Base-by-base conservation (phyloP, 225 moss, liverwort and hornwort genomes). In the Pseudoscleropodium purum region DNA sequence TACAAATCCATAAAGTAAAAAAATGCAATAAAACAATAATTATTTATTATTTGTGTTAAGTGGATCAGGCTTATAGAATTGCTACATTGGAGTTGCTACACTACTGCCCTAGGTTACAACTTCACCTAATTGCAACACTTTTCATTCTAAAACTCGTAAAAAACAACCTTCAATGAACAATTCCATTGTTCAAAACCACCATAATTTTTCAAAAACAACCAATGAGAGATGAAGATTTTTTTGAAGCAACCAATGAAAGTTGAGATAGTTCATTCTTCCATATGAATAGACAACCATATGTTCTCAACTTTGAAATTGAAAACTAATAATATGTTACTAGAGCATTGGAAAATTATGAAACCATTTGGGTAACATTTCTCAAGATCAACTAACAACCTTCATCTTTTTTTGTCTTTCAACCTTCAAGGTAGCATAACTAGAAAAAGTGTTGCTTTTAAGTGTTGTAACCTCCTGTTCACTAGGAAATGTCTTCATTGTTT, bases 141-240 rank as follows among this genome's bases (percentile, higher is more conserved):
- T 2, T 3, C 0, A 6, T 52, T 52, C 0, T 52, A 24, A 14
- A 36, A 15, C 0, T 6, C 1, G 0, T 23, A 4, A 6, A 36
- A 36, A 36, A 2, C 18, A 1, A 4, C 36, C 24, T 77, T 77
- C 23, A 54, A 23, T 77, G 3, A 54, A 54, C 5, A 23, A 8
- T 20, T 34, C 13, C 1, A 23, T 52, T 2, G 8, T 9, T 36
- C 2, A 14, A 36, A 76, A 76, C 13, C 19, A 47, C 1, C 16
- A 11, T 5, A 19, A 51, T 14, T 52, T 51, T 34, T 36, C 9
- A 14, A 36, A 34, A 52, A 18, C 47, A 47, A 75, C 6, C 19
- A 31, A 31, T 31, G 11, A 31, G 0, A 11, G 7, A 11, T 75
- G 49, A 49, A 47, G 31, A 31, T 1, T 47, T 43, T 47, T 30